Evolutionary conservation across 352 stramenopile genomes (phyloP).

Genomic region (Globisporangium sylvaticum): DNA sequence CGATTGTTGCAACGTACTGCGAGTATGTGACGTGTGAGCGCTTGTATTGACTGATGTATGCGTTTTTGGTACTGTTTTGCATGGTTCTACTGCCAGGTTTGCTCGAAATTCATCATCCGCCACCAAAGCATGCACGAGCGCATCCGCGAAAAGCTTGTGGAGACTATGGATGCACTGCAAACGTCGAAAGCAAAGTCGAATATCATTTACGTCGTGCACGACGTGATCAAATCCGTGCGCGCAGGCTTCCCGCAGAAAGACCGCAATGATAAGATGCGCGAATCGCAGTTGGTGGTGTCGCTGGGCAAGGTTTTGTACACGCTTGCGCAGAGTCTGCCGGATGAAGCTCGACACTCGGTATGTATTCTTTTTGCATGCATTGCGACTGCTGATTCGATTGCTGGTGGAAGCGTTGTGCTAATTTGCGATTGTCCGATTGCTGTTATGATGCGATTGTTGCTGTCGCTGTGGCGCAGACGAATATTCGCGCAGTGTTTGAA

Average conservation of each 20-base stretch:
- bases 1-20: neutral
- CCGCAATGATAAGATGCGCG: constrained; percentile 72
- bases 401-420: neutral
- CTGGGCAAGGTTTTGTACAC: constrained; percentile 62
- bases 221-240: constrained; percentile 76
- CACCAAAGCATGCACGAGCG: constrained; percentile 67
- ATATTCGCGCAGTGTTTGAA: constrained; percentile 71
- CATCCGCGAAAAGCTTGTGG: constrained; percentile 64
- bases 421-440: constrained; percentile 2
- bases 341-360: constrained; percentile 65
- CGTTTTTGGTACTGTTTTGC: constrained; percentile 5
- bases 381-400: neutral
- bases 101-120: constrained; percentile 81
- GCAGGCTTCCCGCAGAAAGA: constrained; percentile 65
- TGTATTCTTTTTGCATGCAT: constrained; percentile 16
- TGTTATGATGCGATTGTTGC: constrained; percentile 3
- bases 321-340: constrained; percentile 56
- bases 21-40: neutral
- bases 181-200: constrained; percentile 68
- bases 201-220: constrained; percentile 81
- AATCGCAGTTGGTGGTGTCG: constrained; percentile 59
- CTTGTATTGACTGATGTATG: neutral
- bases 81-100: constrained; percentile 39
- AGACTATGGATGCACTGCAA: constrained; percentile 59
- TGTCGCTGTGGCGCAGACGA: constrained; percentile 29